These are phyloP conservation scores for Aspergillus homomorphus DNA, from an alignment of 495 filamentous ascomycete species.

Conservation along the genomic window DNA sequence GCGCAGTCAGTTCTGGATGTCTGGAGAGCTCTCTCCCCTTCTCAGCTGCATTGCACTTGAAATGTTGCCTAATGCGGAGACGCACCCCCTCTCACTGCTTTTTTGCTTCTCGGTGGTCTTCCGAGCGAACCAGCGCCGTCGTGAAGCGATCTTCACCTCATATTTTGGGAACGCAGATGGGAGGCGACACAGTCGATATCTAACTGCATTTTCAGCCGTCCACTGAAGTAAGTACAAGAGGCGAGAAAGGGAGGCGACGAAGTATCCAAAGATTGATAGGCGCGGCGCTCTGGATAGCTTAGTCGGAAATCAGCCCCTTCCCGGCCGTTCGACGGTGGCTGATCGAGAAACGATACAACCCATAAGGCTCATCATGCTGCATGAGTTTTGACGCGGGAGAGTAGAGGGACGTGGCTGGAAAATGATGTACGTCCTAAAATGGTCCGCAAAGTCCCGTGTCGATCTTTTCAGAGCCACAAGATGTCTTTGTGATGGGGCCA, in stretches of 20 bases:
- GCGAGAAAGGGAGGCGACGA: neutral
- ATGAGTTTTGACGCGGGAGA: neutral
- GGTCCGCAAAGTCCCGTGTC: conserved; percentile 2
- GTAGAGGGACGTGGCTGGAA: neutral
- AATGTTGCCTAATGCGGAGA: no score
- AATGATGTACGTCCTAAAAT: neutral
- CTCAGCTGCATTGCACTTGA: neutral
- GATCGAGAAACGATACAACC: neutral
- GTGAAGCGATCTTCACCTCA: no score
- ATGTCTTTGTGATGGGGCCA: no score
- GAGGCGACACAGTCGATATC: no score
- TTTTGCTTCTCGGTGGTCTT: no score
- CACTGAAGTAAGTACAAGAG: neutral
- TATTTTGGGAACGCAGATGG: no score
- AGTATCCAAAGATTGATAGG: neutral
- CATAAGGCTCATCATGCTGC: neutral
- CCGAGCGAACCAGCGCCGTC: neutral
- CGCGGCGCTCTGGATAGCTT: neutral
- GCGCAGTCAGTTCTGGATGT: no score
- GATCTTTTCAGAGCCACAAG: neutral
- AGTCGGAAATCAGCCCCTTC: neutral
- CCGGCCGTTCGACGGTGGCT: neutral
- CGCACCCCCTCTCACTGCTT: no score
- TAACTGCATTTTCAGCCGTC: no score
- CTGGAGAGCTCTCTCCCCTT: neutral